Evolutionary conservation across 768 basidiomycete genomes (phyloP), one percentile per base, ranked within the genome.

Genomic region (Leucocoprinus leucothites): DNA sequence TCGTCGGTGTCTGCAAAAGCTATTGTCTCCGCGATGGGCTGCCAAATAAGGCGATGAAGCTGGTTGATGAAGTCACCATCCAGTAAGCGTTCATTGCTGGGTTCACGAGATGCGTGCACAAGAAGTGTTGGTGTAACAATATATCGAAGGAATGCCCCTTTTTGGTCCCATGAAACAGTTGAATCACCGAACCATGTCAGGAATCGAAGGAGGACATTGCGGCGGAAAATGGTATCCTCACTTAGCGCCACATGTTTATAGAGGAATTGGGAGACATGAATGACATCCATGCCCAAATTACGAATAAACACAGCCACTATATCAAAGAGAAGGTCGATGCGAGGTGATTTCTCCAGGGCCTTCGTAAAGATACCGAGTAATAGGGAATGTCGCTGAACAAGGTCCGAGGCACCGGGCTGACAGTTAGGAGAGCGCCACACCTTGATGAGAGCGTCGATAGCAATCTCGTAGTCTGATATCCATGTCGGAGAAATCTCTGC

Each of bases 291-390:
- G 3, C 90, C 85, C 9, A 91, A 79, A 57, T 85, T 81, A 59
- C 87, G 86, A 22, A 87, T 85, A 71, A 87, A 98, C 45, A 94
- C 72, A 9, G 85, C 83, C 46, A 91, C 84, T 35, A 97, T 74
- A 54, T 95, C 93, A 68, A 97, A 97, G 9, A 98, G 72, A 6
- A 99, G 73, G 63, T 96, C 91, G 45, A 97, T 81, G 43, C 92
- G 87, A 41, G 86, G 82, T n/a, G 81, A 78, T 51, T 82, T 78
- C 59, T 85, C 75, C 44, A 93, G 74, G 0, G 83, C 82, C 51
- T 82, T 81, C 60, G 85, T 82, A 70, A 98, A 94, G 57, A 98
- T 84, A 4, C 82, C 78, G 38, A 93, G 70, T 61, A 94, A 78
- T 46, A 91, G 69, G 4, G 79, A 75, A 59, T 87, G 84, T 55